phyloP scores from a whole-genome alignment of 345 rosid species.

The Gossypium australe region DNA sequence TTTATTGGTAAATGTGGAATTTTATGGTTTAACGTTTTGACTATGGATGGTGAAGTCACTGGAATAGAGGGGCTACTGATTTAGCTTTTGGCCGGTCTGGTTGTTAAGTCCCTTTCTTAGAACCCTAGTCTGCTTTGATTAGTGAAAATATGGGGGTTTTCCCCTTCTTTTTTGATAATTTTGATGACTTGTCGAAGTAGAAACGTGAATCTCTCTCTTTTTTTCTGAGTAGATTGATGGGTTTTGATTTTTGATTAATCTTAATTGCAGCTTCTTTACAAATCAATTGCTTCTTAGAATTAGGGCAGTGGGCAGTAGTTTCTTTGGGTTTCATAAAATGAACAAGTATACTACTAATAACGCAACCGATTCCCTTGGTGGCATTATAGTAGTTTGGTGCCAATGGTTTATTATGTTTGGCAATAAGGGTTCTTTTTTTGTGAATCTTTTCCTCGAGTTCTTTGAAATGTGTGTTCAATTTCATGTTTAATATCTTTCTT shows the following conservation, averaged over 20 bases:
- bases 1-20: not conserved
- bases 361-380: not conserved
- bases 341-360: not conserved
- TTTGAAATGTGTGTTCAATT: not conserved
- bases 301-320: too few relatives aligned
- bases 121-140: conserved; percentile 6
- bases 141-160: not conserved
- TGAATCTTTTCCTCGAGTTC: not conserved
- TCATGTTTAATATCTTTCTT: not conserved
- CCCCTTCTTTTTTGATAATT: not conserved
- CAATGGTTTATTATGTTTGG: not conserved
- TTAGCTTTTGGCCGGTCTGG: not conserved
- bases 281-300: not conserved
- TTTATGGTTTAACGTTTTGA: not conserved
- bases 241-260: not conserved
- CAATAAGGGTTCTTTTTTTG: not conserved
- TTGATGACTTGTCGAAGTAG: not conserved
- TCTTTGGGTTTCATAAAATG: not conserved
- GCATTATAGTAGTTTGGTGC: not conserved
- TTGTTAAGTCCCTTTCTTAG: not conserved
- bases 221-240: not conserved
- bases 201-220: too few relatives aligned
- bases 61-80: not conserved
- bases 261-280: not conserved
- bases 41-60: not conserved